Conservation (phyloP, 2,329 filamentous ascomycete genomes). For the Elsinoe perseae region DNA sequence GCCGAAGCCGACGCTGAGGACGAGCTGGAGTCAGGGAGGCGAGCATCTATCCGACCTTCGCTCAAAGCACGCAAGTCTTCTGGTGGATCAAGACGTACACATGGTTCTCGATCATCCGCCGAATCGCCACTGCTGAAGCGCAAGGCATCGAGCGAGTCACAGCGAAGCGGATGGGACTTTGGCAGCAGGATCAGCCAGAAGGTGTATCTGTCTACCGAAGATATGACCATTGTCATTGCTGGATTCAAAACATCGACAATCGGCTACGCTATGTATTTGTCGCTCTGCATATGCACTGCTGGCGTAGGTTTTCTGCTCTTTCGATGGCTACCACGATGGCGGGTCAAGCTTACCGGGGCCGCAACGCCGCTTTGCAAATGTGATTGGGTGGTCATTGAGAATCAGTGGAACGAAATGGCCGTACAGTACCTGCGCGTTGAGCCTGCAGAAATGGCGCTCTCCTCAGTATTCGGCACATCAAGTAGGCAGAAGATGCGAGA, state of each 20-base stretch:
- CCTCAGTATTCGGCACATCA: conserved; percentile 59
- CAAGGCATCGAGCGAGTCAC: conserved; percentile 62
- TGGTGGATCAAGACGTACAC: conserved; percentile 28
- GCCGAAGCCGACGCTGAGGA: conserved; percentile 36
- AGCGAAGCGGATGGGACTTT: conserved; percentile 52
- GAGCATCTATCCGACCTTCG: conserved; percentile 17
- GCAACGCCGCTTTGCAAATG: conserved; percentile 63
- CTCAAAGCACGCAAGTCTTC: conserved; percentile 56
- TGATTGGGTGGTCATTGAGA: conserved; percentile 91
- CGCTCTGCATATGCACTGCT: conserved; percentile 62
- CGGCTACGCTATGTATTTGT: conserved; percentile 61
- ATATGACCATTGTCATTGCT: conserved; percentile 86
- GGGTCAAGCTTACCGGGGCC: conserved; percentile 65
- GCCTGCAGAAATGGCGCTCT: conserved; percentile 54
- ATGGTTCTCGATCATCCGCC: conserved; percentile 49
- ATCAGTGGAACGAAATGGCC: conserved; percentile 90
- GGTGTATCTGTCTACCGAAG: conserved; percentile 85
- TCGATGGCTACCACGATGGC: conserved; percentile 84
- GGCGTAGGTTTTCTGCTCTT: conserved; percentile 79
- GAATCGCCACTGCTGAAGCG: conserved; percentile 60
- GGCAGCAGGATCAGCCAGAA: conserved; percentile 72
- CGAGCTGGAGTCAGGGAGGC: conserved; percentile 31
- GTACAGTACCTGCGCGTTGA: conserved; percentile 61
- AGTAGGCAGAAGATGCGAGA: conserved; percentile 56
- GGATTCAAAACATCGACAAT: conserved; percentile 72